Evolutionary conservation across 2,329 filamentous ascomycete species (phyloP), one percentile per base, ranked within the genome.

Genomic region (Trichocomaceae sp.): DNA sequence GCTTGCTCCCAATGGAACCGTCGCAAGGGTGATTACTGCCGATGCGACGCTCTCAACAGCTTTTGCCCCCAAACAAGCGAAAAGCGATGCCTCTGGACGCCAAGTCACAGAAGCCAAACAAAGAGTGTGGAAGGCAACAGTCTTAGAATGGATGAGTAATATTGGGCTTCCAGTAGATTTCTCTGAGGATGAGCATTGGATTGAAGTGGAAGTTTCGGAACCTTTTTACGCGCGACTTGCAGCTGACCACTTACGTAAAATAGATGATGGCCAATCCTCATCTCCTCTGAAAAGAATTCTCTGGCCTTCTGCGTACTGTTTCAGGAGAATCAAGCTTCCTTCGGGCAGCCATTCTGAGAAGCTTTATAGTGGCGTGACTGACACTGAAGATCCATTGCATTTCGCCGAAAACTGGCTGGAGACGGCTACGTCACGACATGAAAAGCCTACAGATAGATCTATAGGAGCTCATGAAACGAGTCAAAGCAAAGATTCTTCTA

Each of bases 301-400:
- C 50, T 77, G 75, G 75, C 75, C 75, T 19, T 69, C 72, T 29
- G 63, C 66, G 20, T 71, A 72, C 57, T 75, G 72, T 60, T 77
- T 77, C 58, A 63, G 60, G 54, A 67, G 72, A 48, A 60, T 60
- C 42, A 65, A 59, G n/a, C 59, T 64, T 47, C 49, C 53, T 6
- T 49, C 56, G 20, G 33, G 31, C 12, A 29, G 15, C 15, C 10
- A 52, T 58, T 46, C 57, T 52, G 62, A 64, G 42, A 59, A 48
- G 47, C 46, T 61, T 2, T 56, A 64, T 44, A 46, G 51, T 45
- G 53, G 60, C 13, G 55, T 48, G 19, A 41, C 57, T 10, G 56
- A 65, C 47, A 50, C 57, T 15, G 57, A 66, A 50, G 72, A 75
- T 56, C 73, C 75, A 35, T 60, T 77, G 50, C 67, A 70, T 22